phyloP scores from a whole-genome alignment of 306 rosid genomes.

The Herpetospermum pedunculosum region DNA sequence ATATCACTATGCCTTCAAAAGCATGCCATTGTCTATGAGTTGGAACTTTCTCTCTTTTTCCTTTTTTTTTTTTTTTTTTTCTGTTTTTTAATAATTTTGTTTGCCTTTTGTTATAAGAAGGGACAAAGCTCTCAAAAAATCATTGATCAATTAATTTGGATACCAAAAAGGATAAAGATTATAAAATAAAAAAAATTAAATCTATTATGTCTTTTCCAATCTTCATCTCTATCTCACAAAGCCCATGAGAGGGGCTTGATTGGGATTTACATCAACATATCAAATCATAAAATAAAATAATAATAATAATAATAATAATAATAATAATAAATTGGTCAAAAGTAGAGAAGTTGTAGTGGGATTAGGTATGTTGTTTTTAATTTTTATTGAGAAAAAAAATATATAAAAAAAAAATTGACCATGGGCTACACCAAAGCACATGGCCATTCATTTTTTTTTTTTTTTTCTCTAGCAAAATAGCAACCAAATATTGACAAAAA shows the following conservation, averaged over 20 bases:
- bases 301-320: no score
- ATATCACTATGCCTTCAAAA: background rate
- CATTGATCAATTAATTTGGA: background rate
- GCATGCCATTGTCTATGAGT: conserved; percentile 3
- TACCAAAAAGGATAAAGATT: background rate
- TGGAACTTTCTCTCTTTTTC: background rate
- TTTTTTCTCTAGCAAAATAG: background rate
- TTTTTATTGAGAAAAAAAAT: background rate
- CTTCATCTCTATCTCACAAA: background rate
- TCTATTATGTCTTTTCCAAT: background rate
- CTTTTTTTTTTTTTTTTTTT: background rate
- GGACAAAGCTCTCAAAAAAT: background rate
- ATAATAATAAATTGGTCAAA: background rate
- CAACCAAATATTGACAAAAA: conserved; percentile 11
- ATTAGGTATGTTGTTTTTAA: background rate
- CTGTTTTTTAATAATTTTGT: background rate
- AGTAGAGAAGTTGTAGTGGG: background rate
- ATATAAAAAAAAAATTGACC: background rate
- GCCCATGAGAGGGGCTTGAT: background rate
- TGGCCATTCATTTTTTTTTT: conserved; percentile 4
- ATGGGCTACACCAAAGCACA: background rate
- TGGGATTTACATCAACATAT: background rate
- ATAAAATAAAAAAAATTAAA: background rate
- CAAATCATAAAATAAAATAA: background rate
- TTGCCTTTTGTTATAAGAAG: background rate